phyloP scores from a whole-genome alignment of 345 rosid genomes.

The Citrus trifoliata region DNA sequence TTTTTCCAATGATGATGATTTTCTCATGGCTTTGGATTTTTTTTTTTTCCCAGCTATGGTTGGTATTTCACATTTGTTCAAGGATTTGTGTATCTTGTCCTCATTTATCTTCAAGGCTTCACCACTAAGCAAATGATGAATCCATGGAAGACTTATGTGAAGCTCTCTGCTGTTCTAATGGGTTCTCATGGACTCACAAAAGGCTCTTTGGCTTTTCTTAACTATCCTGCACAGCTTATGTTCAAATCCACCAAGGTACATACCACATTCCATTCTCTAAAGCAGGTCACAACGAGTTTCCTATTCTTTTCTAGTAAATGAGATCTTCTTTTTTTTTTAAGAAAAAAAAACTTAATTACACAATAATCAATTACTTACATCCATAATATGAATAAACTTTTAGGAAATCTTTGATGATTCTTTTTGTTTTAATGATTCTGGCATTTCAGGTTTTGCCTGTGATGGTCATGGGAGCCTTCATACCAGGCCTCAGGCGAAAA shows the following conservation, averaged over 20 bases:
- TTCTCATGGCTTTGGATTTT: not conserved
- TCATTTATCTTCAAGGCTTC: constrained; percentile 93
- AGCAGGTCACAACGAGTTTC: not conserved
- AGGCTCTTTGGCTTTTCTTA: constrained; percentile 93
- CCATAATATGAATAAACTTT: not conserved
- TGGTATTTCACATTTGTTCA: constrained; percentile 99
- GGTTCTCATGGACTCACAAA: constrained; percentile 96
- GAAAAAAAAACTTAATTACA: not conserved
- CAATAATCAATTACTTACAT: not conserved
- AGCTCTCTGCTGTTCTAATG: constrained; percentile 97
- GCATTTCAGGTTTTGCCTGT: constrained; percentile 77
- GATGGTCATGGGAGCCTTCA: constrained; percentile 96
- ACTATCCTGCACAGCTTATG: constrained; percentile 98
- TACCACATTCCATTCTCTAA: not conserved
- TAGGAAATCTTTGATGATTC: not conserved
- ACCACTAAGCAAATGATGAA: constrained; percentile 86
- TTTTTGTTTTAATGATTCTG: not conserved
- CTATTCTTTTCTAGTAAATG: not conserved
- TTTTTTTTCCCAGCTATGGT: constrained; percentile 64
- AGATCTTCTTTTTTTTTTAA: not conserved
- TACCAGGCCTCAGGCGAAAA: constrained; percentile 87
- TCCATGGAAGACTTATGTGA: constrained; percentile 92
- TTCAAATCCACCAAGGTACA: constrained; percentile 96
- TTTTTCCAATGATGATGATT: not conserved
- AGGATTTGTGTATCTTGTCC: constrained; percentile 88